Evolutionary conservation across 2,329 filamentous ascomycete genomes (phyloP), one percentile per base, ranked within the genome.

Genomic region (Cladosporium sp.): DNA sequence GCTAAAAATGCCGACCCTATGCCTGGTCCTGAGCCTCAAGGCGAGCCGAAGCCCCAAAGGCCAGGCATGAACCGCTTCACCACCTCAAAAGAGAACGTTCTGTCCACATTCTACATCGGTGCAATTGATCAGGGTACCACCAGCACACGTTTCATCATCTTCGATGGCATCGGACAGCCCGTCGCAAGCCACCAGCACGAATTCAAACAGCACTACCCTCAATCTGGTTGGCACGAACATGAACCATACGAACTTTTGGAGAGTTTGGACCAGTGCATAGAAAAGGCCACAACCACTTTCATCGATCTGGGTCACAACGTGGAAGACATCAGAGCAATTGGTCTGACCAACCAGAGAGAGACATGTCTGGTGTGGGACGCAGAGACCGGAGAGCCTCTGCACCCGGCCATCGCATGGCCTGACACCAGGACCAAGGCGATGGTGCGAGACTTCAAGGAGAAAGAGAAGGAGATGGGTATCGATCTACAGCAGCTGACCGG

Each of bases 111-210:
- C 80, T 96, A 92, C 74, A 89, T 96, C 68, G 93, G 92, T 67
- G 92, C 91, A 72, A 93, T 97, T 76, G 93, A 97, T 76, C 92
- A 96, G 75, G 93, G 93, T 66, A 97, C 93, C 14, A 97, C 93
- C 36, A 94, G 91, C 67, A 92, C 92, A 38, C 87, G 93, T 44
- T 97, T 97, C 80, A 86, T 97, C 72, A 93, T 97, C 75, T 97
- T 97, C 81, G 89, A 96, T 79, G 88, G 87, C 70, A 81, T 86
- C 51, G 92, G 93, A 65, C 88, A 90, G 67, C 91, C 91, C 4
- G 86, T 95, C 54, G 92, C 91, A 44, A 89, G 88, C 72, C 92
- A 96, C 77, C 93, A 96, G 80, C 88, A 93, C 70, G 92, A 96
- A 77, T 93, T 96, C 75, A 87, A 88, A 70, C 93, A 96, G 76